These are phyloP conservation scores for Ceratobasidium sp. DNA, from an alignment of 1,284 basidiomycete genomes.

Conservation along the genomic window DNA sequence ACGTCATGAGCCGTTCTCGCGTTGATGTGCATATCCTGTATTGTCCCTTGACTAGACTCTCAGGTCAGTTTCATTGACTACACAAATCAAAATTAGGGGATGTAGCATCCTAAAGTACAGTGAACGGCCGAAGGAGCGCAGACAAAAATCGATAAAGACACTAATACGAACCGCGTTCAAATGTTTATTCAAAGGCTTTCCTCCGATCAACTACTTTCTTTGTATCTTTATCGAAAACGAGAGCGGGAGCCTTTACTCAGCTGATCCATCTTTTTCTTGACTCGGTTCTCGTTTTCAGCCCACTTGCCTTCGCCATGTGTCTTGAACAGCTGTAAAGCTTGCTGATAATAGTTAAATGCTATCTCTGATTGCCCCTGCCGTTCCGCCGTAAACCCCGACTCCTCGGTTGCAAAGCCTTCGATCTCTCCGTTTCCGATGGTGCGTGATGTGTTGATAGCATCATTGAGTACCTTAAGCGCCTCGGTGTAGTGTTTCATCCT, in stretches of 20 bases:
- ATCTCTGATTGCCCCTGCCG: constrained; percentile 3
- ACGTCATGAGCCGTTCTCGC: too few relatives aligned
- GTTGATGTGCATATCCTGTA: too few relatives aligned
- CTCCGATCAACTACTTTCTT: constrained; percentile 14
- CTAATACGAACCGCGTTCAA: background rate
- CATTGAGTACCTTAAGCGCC: constrained; percentile 16
- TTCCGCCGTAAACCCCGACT: constrained; percentile 35
- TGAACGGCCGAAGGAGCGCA: too few relatives aligned
- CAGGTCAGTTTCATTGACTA: too few relatives aligned
- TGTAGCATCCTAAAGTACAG: too few relatives aligned
- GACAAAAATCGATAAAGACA: too few relatives aligned
- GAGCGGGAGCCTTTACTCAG: background rate
- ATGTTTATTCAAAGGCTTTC: background rate
- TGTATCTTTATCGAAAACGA: background rate
- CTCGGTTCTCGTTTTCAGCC: constrained; percentile 26
- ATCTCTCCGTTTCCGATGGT: constrained; percentile 17
- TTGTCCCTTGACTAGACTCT: too few relatives aligned
- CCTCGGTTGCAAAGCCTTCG: constrained; percentile 39
- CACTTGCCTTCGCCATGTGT: constrained; percentile 16
- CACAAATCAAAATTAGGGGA: too few relatives aligned
- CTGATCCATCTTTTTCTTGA: constrained; percentile 17
- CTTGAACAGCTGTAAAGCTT: constrained; percentile 26
- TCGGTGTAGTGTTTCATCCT: constrained; percentile 17
- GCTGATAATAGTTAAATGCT: constrained; percentile 25
- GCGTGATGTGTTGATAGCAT: constrained; percentile 12